Conservation (phyloP, 148 eudicot genomes). For the Polygonum maritimum region DNA sequence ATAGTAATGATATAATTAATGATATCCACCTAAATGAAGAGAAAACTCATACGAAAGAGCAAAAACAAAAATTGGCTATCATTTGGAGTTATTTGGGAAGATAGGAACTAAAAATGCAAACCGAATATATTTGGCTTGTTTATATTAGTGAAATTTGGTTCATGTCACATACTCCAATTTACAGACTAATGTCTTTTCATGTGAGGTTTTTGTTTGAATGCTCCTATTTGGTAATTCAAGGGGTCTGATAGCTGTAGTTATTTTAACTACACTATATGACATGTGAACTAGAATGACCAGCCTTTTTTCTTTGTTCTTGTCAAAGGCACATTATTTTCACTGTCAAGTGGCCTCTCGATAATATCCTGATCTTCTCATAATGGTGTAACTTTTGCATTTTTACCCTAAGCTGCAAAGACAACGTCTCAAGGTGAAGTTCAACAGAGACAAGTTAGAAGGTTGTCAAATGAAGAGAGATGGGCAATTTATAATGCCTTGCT, state of each 20-base stretch:
- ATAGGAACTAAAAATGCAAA: not conserved
- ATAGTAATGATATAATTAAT: not conserved
- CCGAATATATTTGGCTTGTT: not conserved
- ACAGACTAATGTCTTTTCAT: not conserved
- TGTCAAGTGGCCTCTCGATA: not conserved
- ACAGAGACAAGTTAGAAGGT: too few species aligned
- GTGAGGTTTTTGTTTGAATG: not conserved
- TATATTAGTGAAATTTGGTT: not conserved
- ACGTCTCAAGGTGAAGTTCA: too few species aligned
- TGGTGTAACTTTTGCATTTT: not conserved
- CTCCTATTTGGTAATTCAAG: not conserved
- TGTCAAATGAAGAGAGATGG: too few species aligned
- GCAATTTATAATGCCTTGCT: too few species aligned
- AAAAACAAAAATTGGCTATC: not conserved
- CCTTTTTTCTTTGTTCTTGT: not conserved
- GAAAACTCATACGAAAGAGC: not conserved
- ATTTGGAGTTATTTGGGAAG: too few species aligned
- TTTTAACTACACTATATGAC: not conserved
- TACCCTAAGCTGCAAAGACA: too few species aligned
- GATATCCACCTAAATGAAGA: too few species aligned
- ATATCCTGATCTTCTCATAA: not conserved
- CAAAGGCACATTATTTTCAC: not conserved
- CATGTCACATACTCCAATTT: not conserved
- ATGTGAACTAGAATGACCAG: not conserved
- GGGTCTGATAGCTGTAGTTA: not conserved